Conservation (phyloP, 2,329 filamentous ascomycete species). For the Colletotrichum magnum region DNA sequence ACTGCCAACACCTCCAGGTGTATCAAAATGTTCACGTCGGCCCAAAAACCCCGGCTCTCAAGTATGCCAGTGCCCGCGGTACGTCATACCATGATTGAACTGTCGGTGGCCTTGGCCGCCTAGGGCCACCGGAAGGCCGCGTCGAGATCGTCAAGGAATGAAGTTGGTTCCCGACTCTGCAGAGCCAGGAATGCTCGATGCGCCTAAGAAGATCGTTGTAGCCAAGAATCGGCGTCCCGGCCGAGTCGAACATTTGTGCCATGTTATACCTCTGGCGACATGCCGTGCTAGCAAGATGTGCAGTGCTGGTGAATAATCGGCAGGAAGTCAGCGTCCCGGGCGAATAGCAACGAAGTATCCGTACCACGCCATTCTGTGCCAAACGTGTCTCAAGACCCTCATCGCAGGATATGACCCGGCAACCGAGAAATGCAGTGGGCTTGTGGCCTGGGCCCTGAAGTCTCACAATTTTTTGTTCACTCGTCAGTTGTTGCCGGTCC, state of each 20-base stretch:
- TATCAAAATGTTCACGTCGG: constrained; percentile 3
- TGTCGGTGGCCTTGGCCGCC: constrained; percentile 18
- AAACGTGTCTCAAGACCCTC: constrained; percentile 39
- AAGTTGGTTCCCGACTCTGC: constrained; percentile 19
- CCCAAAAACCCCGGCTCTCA: constrained; percentile 1
- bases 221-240: constrained; percentile 9
- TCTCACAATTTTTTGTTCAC: constrained; percentile 22
- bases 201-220: constrained; percentile 11
- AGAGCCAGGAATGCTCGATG: constrained; percentile 21
- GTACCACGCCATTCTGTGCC: constrained; percentile 28
- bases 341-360: background rate
- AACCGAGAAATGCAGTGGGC: constrained; percentile 38
- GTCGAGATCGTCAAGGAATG: constrained; percentile 27
- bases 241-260: constrained; percentile 12
- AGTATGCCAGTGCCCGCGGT: constrained; percentile 11
- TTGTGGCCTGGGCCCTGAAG: constrained; percentile 31
- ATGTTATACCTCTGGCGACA: constrained; percentile 20
- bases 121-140: constrained; percentile 11
- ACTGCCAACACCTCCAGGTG: constrained; percentile 6
- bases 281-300: constrained; percentile 14
- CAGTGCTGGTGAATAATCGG: constrained; percentile 12
- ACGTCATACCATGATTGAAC: constrained; percentile 28
- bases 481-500: constrained; percentile 2
- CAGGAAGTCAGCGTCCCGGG: background rate
- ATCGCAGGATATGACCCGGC: constrained; percentile 29